phyloP scores from a whole-genome alignment of 1,284 basidiomycete species.

The Sporisorium scitamineum region DNA sequence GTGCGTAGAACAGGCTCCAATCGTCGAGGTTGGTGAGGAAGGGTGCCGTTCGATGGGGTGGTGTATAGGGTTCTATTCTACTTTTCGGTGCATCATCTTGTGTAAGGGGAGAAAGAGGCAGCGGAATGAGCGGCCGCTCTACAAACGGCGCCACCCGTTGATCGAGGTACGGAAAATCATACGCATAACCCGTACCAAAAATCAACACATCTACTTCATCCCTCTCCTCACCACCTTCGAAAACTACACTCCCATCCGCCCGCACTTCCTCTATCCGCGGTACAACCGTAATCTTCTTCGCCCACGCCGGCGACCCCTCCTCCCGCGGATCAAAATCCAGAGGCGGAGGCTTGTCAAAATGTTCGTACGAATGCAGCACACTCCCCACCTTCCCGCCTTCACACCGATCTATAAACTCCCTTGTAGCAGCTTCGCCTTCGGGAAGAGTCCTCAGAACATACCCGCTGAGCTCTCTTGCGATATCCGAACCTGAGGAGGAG shows the following conservation, averaged over 20 bases:
- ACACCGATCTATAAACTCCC: constrained; percentile 22
- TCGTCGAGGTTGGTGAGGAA: constrained; percentile 61
- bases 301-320: constrained; percentile 49
- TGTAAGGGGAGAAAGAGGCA: neutral
- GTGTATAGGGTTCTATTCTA: constrained; percentile 10
- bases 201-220: constrained; percentile 60
- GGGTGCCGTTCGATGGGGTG: constrained; percentile 19
- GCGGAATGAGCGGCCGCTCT: constrained; percentile 32
- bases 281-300: constrained; percentile 57
- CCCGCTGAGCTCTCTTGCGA: constrained; percentile 71
- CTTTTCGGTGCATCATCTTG: neutral
- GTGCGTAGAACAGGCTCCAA: constrained; percentile 61
- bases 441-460: constrained; percentile 47
- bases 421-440: constrained; percentile 23
- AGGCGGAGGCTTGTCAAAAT: constrained; percentile 53
- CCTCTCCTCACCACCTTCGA: constrained; percentile 30
- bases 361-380: constrained; percentile 55
- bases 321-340: constrained; percentile 65
- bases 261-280: constrained; percentile 44
- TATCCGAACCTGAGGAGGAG: constrained; percentile 72
- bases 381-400: neutral
- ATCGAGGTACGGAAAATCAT: constrained; percentile 52
- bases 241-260: constrained; percentile 5
- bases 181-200: constrained; percentile 67
- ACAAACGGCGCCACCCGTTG: constrained; percentile 37